These are phyloP conservation scores for Acorus gramineus DNA, from an alignment of 106 monocot genomes.

Conservation along the genomic window DNA sequence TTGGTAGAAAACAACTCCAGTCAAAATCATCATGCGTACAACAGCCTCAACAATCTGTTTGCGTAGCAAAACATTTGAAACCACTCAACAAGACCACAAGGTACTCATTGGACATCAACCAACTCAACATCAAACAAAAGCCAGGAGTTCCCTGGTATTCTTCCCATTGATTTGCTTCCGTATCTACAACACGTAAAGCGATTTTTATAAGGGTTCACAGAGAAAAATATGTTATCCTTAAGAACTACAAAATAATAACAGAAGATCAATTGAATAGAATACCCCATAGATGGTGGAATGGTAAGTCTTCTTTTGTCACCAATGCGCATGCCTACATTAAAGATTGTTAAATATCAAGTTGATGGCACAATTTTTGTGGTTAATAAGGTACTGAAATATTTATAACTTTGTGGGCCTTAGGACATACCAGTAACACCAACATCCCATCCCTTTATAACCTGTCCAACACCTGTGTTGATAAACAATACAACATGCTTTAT, in stretches of 20 bases:
- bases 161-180: constrained; percentile 26
- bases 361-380: no score
- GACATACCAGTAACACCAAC: constrained; percentile 61
- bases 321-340: constrained; percentile 64
- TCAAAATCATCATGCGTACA: no score
- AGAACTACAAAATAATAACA: neutral
- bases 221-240: neutral
- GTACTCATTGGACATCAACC: constrained; percentile 29
- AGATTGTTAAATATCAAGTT: no score
- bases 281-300: constrained; percentile 86
- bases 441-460: constrained; percentile 97
- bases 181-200: constrained; percentile 33
- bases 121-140: constrained; percentile 83
- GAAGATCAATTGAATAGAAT: neutral
- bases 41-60: no score
- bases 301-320: constrained; percentile 89
- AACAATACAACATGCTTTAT: neutral
- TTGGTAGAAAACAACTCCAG: no score
- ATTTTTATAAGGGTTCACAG: no score
- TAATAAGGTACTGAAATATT: neutral
- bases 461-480: constrained; percentile 52
- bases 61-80: no score
- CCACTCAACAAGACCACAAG: no score
- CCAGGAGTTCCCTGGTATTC: constrained; percentile 75
- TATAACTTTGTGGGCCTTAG: neutral